Evolutionary conservation across 2,329 filamentous ascomycete genomes (phyloP).

Genomic region (Stemphylium beticola): DNA sequence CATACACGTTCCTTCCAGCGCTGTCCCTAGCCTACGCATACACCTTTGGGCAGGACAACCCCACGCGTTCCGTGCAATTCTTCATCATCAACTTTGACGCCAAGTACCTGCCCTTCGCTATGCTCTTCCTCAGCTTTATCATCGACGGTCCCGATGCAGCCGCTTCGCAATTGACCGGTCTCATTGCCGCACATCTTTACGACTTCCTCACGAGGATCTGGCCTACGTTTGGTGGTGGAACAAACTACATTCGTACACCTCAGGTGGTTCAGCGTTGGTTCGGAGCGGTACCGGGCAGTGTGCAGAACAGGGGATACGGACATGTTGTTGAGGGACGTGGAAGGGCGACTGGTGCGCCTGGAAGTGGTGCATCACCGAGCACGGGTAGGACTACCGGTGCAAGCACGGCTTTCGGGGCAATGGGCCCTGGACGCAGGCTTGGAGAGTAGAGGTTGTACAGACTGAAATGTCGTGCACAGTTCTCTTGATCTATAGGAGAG

Average conservation of each 20-base stretch:
- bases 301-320: slow-evolving; percentile 63
- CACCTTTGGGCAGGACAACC: slow-evolving; percentile 84
- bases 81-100: slow-evolving; percentile 84
- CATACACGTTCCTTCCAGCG: slow-evolving; percentile 59
- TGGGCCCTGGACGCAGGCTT: slow-evolving; percentile 43
- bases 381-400: slow-evolving; percentile 38
- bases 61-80: slow-evolving; percentile 75
- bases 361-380: slow-evolving; percentile 17
- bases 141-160: slow-evolving; percentile 65
- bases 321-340: slow-evolving; percentile 59
- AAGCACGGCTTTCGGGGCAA: slow-evolving; percentile 27
- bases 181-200: slow-evolving; percentile 86
- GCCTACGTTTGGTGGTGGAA: slow-evolving; percentile 85
- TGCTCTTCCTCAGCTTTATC: slow-evolving; percentile 77
- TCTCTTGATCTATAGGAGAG: neutral
- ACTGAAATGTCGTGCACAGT: slow-evolving; percentile 7
- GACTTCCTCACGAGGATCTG: slow-evolving; percentile 89
- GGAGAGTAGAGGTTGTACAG: slow-evolving; percentile 21
- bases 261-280: slow-evolving; percentile 72
- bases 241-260: slow-evolving; percentile 78
- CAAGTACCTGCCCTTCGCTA: slow-evolving; percentile 79
- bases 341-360: slow-evolving; percentile 16
- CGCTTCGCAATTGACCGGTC: slow-evolving; percentile 73
- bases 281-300: slow-evolving; percentile 54
- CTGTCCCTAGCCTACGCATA: slow-evolving; percentile 83